Conservation (phyloP, 371 early-diverging fungal genomes). For the Saksenaea oblongispora region DNA sequence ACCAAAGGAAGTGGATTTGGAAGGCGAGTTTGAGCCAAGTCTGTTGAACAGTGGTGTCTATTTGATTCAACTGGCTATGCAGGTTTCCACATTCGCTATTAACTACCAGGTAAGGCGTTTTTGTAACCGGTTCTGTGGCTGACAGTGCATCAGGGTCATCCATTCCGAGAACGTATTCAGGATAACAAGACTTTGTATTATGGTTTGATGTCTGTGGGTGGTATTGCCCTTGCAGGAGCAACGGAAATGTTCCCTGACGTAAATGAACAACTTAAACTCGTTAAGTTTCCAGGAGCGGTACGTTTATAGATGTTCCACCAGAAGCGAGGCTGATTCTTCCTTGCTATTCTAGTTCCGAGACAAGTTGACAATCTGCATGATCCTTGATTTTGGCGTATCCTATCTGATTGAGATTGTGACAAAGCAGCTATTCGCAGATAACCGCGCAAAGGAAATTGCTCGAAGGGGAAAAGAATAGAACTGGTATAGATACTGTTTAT, state of each 20-base stretch:
- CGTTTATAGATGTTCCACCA: conserved; percentile 15
- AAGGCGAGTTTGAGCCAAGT: conserved; percentile 94
- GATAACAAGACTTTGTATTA: conserved; percentile 96
- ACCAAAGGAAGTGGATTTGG: conserved; percentile 80
- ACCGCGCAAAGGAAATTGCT: conserved; percentile 68
- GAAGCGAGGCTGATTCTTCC: background rate
- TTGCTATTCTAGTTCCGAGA: conserved; percentile 59
- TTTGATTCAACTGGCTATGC: conserved; percentile 95
- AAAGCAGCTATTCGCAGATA: conserved; percentile 70
- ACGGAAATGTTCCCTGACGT: conserved; percentile 88
- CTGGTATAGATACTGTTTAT: background rate
- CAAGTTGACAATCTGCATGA: conserved; percentile 68
- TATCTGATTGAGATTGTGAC: conserved; percentile 68
- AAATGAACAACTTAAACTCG: conserved; percentile 90
- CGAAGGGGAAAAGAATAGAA: conserved; percentile 24
- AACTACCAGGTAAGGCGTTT: conserved; percentile 87
- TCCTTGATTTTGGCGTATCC: conserved; percentile 73
- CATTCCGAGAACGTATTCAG: conserved; percentile 97
- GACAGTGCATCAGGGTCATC: conserved; percentile 73
- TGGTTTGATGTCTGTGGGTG: conserved; percentile 84
- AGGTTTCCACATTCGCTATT: conserved; percentile 98
- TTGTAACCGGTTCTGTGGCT: conserved; percentile 17
- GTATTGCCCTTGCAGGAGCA: conserved; percentile 87
- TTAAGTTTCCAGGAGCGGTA: conserved; percentile 86
- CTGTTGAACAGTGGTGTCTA: conserved; percentile 97